Percentiles rank a stretch among this genome's conserved stretches.
phyloP scores from a whole-genome alignment of 2,329 filamentous ascomycete genomes.

The Colletotrichum orbiculare region DNA sequence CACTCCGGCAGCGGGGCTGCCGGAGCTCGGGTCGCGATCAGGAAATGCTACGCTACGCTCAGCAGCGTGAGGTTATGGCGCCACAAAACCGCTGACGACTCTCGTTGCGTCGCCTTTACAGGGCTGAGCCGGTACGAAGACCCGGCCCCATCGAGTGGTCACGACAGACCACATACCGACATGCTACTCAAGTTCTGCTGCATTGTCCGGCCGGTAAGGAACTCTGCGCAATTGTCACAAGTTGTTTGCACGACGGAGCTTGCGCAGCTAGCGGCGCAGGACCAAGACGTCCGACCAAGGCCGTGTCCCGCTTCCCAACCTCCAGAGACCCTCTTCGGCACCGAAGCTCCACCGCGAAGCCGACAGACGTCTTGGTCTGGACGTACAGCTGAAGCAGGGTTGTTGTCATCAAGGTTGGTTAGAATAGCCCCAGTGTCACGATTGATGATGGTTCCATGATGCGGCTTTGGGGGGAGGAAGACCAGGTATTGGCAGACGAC shows the following conservation, averaged over 20 bases:
- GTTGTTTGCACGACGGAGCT: neutral
- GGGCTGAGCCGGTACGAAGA: slow-evolving; percentile 22
- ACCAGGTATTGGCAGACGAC: no score
- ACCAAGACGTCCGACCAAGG: slow-evolving; percentile 14
- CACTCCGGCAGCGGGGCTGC: slow-evolving; percentile 8
- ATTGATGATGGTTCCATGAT: no score
- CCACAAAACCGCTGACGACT: slow-evolving; percentile 17
- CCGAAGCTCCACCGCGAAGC: neutral
- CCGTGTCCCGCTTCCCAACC: neutral
- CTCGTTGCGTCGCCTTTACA: slow-evolving; percentile 27
- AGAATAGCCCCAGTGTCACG: no score
- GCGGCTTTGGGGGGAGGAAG: no score
- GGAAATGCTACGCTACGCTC: slow-evolving; percentile 7
- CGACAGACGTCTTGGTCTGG: no score
- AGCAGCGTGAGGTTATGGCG: neutral
- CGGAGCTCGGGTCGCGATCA: slow-evolving; percentile 21
- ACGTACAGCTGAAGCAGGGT: no score
- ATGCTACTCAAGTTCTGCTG: neutral
- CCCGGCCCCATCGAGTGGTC: neutral
- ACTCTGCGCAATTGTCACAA: neutral
- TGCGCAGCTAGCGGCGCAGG: slow-evolving; percentile 1
- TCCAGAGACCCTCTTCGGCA: neutral
- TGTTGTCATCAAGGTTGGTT: no score
- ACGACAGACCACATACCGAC: no score
- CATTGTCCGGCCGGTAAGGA: neutral